Evolutionary conservation across 257 asterid genomes (phyloP).

Genomic region (Penstemon davidsonii): DNA sequence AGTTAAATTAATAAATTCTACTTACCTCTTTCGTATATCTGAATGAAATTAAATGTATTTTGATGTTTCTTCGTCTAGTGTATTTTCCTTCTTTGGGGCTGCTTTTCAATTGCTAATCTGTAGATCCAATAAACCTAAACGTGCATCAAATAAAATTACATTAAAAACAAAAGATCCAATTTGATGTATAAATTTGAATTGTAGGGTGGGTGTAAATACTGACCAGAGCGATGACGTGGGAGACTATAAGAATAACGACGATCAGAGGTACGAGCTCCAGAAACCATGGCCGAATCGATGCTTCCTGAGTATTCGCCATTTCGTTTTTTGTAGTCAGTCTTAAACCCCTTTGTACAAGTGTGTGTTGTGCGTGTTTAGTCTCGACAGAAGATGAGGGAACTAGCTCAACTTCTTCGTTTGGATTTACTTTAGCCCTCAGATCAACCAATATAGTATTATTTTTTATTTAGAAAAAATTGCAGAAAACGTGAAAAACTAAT

Average conservation of each 20-base stretch:
- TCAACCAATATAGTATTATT: not conserved
- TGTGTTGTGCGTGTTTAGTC: not conserved
- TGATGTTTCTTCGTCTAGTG: conserved; percentile 36
- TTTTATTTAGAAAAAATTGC: too few relatives aligned
- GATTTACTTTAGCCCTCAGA: conserved; percentile 10
- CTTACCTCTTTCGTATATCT: conserved; percentile 28
- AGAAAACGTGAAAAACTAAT: too few relatives aligned
- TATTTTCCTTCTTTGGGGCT: conserved; percentile 59
- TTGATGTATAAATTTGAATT: not conserved
- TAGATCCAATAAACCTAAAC: conserved; percentile 82
- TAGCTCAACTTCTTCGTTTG: not conserved
- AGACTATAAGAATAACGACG: conserved; percentile 55
- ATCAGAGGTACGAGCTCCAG: conserved; percentile 55
- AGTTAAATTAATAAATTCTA: conserved; percentile 15
- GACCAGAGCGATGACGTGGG: conserved; percentile 72
- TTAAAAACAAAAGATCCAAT: conserved; percentile 17
- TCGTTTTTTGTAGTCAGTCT: conserved; percentile 1
- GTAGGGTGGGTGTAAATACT: conserved; percentile 22
- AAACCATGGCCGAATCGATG: conserved; percentile 55
- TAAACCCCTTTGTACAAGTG: conserved; percentile 26
- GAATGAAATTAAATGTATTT: conserved; percentile 13
- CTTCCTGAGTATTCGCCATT: conserved; percentile 54
- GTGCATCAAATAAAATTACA: not conserved
- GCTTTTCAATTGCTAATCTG: conserved; percentile 79
- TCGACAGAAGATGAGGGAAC: not conserved